Evolutionary conservation across 2,329 filamentous ascomycete genomes (phyloP).

Genomic region (Aspergillus transmontanensis): DNA sequence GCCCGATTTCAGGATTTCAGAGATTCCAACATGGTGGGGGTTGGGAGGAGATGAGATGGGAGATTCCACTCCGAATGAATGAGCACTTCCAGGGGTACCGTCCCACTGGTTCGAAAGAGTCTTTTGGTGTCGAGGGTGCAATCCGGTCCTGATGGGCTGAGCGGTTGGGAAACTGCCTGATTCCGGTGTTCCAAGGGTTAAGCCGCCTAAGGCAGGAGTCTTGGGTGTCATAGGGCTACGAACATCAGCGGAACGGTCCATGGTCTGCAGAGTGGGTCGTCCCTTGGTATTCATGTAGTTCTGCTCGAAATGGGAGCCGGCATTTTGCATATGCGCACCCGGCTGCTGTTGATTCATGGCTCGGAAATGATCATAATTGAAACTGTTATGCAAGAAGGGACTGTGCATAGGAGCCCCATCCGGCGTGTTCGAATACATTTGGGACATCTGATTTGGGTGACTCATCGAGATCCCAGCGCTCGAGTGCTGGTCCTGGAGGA

Average conservation of each 20-base stretch:
- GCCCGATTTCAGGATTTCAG: slow-evolving; percentile 80
- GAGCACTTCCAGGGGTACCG: slow-evolving; percentile 78
- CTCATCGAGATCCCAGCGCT: slow-evolving; percentile 58
- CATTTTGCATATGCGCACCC: slow-evolving; percentile 39
- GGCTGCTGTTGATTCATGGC: slow-evolving; percentile 59
- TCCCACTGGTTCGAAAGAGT: slow-evolving; percentile 88
- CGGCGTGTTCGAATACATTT: slow-evolving; percentile 86
- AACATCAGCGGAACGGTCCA: slow-evolving; percentile 71
- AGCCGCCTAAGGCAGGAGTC: slow-evolving; percentile 72
- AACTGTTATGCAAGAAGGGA: slow-evolving; percentile 75
- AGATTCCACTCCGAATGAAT: slow-evolving; percentile 79
- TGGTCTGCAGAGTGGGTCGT: slow-evolving; percentile 62
- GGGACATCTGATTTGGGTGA: slow-evolving; percentile 67
- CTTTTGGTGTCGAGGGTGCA: slow-evolving; percentile 71
- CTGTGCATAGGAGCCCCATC: slow-evolving; percentile 91
- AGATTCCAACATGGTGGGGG: slow-evolving; percentile 71
- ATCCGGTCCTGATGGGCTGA: slow-evolving; percentile 73
- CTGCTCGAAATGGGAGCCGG: slow-evolving; percentile 52
- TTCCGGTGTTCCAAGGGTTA: slow-evolving; percentile 73
- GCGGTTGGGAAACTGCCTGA: slow-evolving; percentile 68
- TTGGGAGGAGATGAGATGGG: slow-evolving; percentile 77
- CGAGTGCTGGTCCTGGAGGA: slow-evolving; percentile 56
- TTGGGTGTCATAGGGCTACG: slow-evolving; percentile 85
- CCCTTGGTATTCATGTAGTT: slow-evolving; percentile 62
- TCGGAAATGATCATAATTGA: slow-evolving; percentile 76